phyloP scores from a whole-genome alignment of 495 filamentous ascomycete species.

The Hypoxylon cercidicola region DNA sequence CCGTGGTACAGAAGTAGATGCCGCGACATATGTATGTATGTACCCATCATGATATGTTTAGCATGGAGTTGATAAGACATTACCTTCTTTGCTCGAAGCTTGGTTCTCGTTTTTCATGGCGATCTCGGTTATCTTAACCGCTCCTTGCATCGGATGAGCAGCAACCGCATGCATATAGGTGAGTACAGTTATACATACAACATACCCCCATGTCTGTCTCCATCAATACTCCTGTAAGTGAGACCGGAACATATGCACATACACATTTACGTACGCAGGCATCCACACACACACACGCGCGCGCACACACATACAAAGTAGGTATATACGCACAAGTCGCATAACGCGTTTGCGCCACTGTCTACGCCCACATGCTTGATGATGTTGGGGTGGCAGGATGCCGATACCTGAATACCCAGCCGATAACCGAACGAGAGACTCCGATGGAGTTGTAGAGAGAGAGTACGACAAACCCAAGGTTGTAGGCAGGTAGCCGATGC shows the following conservation, averaged over 20 bases:
- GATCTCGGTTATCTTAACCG: conserved; percentile 31
- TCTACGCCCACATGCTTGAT: conserved; percentile 10
- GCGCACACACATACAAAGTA: conserved; percentile 12
- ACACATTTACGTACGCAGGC: conserved; percentile 24
- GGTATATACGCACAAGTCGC: conserved; percentile 10
- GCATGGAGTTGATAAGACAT: conserved; percentile 14
- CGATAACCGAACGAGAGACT: conserved; percentile 26
- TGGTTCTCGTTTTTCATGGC: conserved; percentile 24
- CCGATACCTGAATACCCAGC: conserved; percentile 21
- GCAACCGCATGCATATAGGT: conserved; percentile 18
- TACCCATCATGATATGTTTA: conserved; percentile 23
- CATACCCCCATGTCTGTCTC: not conserved
- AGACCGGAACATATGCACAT: conserved; percentile 23
- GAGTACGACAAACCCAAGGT: not conserved
- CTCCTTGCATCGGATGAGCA: conserved; percentile 33
- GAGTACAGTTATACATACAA: conserved; percentile 18
- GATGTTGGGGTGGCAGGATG: conserved; percentile 22
- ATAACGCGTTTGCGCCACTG: conserved; percentile 34
- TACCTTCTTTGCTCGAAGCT: not conserved
- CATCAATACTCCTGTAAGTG: conserved; percentile 34
- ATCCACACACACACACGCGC: conserved; percentile 7
- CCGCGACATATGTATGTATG: conserved; percentile 18
- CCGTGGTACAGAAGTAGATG: conserved; percentile 14
- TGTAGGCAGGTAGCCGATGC: conserved; percentile 38
- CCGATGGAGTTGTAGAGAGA: conserved; percentile 9